These are phyloP conservation scores for Pseudohalonectria lignicola DNA, from an alignment of 2,329 filamentous ascomycete genomes.

Conservation along the genomic window DNA sequence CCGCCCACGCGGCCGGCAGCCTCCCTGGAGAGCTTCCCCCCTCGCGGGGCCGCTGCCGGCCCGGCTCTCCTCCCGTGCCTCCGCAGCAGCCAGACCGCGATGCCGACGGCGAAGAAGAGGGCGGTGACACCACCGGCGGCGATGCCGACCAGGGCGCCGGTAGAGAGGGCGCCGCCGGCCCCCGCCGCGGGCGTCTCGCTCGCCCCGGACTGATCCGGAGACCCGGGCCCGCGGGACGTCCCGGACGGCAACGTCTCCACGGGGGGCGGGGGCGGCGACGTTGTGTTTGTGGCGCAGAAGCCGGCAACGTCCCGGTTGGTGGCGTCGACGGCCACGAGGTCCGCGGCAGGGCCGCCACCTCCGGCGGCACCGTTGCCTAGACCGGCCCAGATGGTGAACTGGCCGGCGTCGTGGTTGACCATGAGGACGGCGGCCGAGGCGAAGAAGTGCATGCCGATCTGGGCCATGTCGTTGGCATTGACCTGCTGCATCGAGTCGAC, in stretches of 20 bases:
- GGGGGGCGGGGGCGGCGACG: slow-evolving; percentile 29
- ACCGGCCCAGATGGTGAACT: slow-evolving; percentile 11
- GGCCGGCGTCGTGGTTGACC: slow-evolving; percentile 15
- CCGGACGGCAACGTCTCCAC: neutral
- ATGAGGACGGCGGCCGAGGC: slow-evolving; percentile 15
- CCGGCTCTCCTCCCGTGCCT: too few species aligned
- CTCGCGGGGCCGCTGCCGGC: too few species aligned
- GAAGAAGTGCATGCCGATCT: slow-evolving; percentile 18
- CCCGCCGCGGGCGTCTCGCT: neutral
- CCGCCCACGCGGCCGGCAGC: too few species aligned
- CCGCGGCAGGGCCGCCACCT: too few species aligned
- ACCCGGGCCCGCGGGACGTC: too few species aligned
- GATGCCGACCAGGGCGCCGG: neutral
- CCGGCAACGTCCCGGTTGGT: neutral
- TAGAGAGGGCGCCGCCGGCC: neutral
- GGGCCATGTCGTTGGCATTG: slow-evolving; percentile 12
- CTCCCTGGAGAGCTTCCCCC: too few species aligned
- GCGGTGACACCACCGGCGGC: neutral
- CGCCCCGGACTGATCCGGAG: too few species aligned
- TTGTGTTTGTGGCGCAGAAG: slow-evolving; percentile 5
- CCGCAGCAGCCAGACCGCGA: neutral
- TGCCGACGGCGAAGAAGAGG: neutral
- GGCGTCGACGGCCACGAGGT: slow-evolving; percentile 8
- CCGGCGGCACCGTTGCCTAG: slow-evolving; percentile 4
- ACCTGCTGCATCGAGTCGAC: slow-evolving; percentile 12